Evolutionary conservation across 2,329 filamentous ascomycete genomes (phyloP), one percentile per base, ranked within the genome.

Genomic region (Chaetomium olivaceum): DNA sequence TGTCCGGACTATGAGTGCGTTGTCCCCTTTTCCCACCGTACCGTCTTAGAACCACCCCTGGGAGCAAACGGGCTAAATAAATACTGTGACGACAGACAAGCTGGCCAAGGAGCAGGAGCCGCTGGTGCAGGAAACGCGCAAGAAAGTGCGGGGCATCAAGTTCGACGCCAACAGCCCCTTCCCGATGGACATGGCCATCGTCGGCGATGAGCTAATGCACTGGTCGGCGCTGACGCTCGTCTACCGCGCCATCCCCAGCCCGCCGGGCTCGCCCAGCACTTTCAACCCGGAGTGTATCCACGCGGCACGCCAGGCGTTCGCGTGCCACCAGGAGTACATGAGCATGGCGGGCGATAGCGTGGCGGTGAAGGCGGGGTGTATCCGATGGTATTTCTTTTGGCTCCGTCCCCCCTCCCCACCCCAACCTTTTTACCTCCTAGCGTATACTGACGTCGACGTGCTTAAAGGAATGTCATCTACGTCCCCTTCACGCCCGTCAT

Each of bases 401-500:
- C 36, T 39, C 46, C 27, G 1, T 36, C 56, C 9, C 27, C 3
- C 9, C 5, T 11, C 29, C 16, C 27, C 39, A 9, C 11, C 9
- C 33, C 33, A 36, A 36, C 33, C 9, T 23, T 16, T 12, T 46
- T 4, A 23, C 11, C 19, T 33, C 14, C 33, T 58, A 5, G 19
- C 39, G n/a, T 43, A 43, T 4, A 57, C 31, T 39, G n/a, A 39
- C 54, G 6, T 12, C 3, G 39, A 43, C 5, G 3, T n/a, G 4
- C 16, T 19, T 48, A 23, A 52, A 84, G 83, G 83, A 82, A 81
- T n/a, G 74, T 86, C 29, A 76, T 87, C 25, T 79, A 86, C 67
- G 82, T 82, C 2, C 86, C 85, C 0, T 87, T 88, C 70, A 82
- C 84, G 0, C 85, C 85, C 0, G 86, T 87, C 70, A 85, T 86